phyloP scores from a whole-genome alignment of 129 eudicot genomes.

The Ambrosia trifida region DNA sequence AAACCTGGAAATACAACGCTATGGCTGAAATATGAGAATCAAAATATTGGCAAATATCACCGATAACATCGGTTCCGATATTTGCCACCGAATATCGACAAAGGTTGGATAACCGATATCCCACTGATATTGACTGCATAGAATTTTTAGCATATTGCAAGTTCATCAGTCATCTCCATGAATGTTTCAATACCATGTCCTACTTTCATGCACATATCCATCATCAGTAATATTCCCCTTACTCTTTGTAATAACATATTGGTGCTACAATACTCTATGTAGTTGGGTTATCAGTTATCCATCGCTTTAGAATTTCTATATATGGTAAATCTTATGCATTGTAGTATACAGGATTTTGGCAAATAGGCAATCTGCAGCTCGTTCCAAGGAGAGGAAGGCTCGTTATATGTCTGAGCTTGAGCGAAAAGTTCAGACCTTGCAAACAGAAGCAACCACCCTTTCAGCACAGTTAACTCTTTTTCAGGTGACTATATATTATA shows the following conservation, averaged over 20 bases:
- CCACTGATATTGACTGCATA: too few relatives aligned
- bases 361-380: conserved; percentile 97
- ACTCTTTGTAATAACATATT: background rate
- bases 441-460: conserved; percentile 95
- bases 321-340: conserved; percentile 25
- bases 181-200: background rate
- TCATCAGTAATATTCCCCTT: background rate
- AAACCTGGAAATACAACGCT: too few relatives aligned
- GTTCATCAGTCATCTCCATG: background rate
- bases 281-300: background rate
- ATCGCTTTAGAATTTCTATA: conserved; percentile 12
- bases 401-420: conserved; percentile 89
- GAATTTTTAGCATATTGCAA: background rate
- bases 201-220: background rate
- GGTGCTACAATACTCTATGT: background rate
- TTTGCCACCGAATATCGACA: too few relatives aligned
- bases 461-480: conserved; percentile 83
- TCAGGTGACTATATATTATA: conserved; percentile 49
- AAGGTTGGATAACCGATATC: too few relatives aligned
- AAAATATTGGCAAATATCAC: too few relatives aligned
- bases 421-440: conserved; percentile 89
- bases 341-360: conserved; percentile 71
- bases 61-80: too few relatives aligned
- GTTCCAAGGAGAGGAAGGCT: conserved; percentile 96
- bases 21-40: too few relatives aligned